Base-by-base conservation (phyloP, 192 early-diverging fungal genomes). In the Mortierella claussenii region DNA sequence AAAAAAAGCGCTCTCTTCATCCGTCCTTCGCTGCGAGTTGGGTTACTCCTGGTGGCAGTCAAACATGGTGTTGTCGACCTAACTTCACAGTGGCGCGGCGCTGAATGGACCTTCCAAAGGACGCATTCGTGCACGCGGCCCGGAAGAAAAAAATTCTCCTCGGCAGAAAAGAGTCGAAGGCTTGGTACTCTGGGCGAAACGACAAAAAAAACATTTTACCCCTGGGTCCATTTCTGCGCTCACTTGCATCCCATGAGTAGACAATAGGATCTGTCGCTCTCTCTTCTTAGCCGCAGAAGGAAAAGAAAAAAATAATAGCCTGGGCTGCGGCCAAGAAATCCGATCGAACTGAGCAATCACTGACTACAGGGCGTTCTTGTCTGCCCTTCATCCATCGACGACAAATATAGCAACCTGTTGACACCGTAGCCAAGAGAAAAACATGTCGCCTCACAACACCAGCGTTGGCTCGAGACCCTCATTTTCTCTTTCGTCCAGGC, bases 281-380 rank as follows among this genome's bases (percentile, higher is more conserved):
- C 21, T 46, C 0, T 5, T 31, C 30, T 33, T 10, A 30, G 17
- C 57, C 42, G 44, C 44, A 47, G 21, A 47, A 21, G 36, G 9
- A 7, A 21, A 28, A 55, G 36, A 58, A 28, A 43, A 60, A 48
- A 33, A 44, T 31, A 63, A 53, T 28, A 58, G 17, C 34, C 33
- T 42, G 48, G 61, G 61, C 61, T 64, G 61, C 61, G 61, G 61
- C 61, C 61, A 62, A 63, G 34, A 52, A 51, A 62, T 27, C 21
- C 31, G 26, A 61, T 49, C 59, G 32, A 49, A 13, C 11, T 36
- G 5, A 10, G 57, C 5, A 45, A 46, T 32, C 1, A 55, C 15
- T n/a, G n/a, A n/a, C n/a, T n/a, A n/a, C n/a, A n/a, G n/a, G n/a
- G n/a, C n/a, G n/a, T n/a, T n/a, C 37, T 40, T 13, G 7, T 40